phyloP scores from a whole-genome alignment of 768 basidiomycete species.

The Lentinula detonsa region DNA sequence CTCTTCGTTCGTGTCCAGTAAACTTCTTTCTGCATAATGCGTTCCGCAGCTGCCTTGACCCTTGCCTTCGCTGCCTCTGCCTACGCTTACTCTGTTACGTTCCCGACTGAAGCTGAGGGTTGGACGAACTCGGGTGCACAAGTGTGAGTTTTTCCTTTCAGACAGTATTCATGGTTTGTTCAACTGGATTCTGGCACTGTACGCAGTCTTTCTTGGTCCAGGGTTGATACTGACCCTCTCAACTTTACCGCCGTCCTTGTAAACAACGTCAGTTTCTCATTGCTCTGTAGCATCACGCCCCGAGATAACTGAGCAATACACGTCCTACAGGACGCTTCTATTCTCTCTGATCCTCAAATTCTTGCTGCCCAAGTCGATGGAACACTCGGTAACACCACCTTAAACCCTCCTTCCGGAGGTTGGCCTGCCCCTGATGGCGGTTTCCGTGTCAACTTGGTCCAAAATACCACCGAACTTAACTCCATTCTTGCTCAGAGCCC shows the following conservation, averaged over 20 bases:
- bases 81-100: constrained; percentile 57
- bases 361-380: constrained; percentile 54
- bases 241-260: constrained; percentile 69
- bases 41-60: constrained; percentile 32
- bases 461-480: constrained; percentile 35
- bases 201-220: constrained; percentile 50
- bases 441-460: constrained; percentile 72
- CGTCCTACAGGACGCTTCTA: constrained; percentile 25
- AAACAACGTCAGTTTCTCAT: constrained; percentile 42
- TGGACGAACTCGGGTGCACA: constrained; percentile 59
- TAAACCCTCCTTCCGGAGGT: constrained; percentile 54
- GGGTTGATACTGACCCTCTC: constrained; percentile 56
- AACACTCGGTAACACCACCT: constrained; percentile 25
- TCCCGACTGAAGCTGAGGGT: constrained; percentile 33
- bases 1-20: background rate
- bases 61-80: constrained; percentile 48
- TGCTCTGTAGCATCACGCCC: background rate
- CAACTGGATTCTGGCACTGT: background rate
- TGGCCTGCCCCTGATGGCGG: constrained; percentile 51
- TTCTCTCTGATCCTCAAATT: constrained; percentile 35
- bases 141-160: constrained; percentile 21
- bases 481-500: constrained; percentile 67
- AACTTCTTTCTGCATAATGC: constrained; percentile 31
- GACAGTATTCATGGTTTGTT: background rate
- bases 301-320: background rate